Evolutionary conservation across 1,284 basidiomycete genomes (phyloP).

Genomic region (Cryptococcus wingfieldii): DNA sequence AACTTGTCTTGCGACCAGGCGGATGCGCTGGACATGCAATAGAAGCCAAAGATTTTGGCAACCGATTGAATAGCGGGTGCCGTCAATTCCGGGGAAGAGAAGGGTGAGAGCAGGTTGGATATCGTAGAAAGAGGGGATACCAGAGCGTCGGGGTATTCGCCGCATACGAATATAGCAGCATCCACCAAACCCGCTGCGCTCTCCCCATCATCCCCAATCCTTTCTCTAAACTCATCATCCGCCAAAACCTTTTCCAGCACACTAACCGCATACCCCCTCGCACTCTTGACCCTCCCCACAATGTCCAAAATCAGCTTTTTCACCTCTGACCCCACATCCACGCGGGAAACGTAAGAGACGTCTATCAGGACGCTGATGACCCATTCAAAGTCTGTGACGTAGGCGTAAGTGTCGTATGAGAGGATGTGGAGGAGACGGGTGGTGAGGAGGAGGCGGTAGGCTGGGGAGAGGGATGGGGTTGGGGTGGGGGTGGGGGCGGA

Average conservation of each 20-base stretch:
- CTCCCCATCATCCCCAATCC: conserved; percentile 52
- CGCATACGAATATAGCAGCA: conserved; percentile 92
- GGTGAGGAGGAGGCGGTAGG: conserved; percentile 77
- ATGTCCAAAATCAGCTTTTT: conserved; percentile 83
- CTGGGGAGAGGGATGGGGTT: conserved; percentile 55
- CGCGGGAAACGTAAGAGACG: conserved; percentile 76
- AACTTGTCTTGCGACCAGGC: conserved; percentile 58
- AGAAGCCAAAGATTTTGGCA: conserved; percentile 80
- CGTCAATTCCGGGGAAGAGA: conserved; percentile 60
- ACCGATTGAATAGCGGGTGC: conserved; percentile 76
- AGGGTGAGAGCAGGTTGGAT: conserved; percentile 55
- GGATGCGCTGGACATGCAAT: conserved; percentile 68
- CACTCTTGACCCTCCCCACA: conserved; percentile 70
- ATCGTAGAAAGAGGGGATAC: conserved; percentile 46
- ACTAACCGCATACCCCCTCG: conserved; percentile 71
- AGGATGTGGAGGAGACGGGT: conserved; percentile 78
- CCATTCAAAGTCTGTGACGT: conserved; percentile 93
- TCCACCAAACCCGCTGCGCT: conserved; percentile 75
- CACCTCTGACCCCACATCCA: conserved; percentile 68
- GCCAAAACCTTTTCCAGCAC: conserved; percentile 72
- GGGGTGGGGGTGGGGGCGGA: conserved; percentile 20
- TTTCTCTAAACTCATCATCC: conserved; percentile 65
- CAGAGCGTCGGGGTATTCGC: conserved; percentile 62
- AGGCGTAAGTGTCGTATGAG: conserved; percentile 74
- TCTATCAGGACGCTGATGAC: conserved; percentile 89